Conservation (phyloP, 129 eudicot genomes). For the Lonicera japonica region DNA sequence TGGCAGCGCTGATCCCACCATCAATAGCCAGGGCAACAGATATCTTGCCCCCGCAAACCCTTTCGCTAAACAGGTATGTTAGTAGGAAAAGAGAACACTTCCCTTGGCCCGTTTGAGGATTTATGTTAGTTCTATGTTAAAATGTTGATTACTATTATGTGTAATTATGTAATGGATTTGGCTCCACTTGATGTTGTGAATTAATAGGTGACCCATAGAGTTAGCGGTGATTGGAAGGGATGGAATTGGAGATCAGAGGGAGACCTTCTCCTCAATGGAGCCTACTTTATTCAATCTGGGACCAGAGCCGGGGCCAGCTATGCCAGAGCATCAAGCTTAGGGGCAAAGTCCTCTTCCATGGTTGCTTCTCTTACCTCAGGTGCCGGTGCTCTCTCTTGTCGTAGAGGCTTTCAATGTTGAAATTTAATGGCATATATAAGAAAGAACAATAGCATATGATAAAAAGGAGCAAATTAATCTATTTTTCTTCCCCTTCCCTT, state of each 20-base stretch:
- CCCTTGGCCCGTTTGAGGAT: background rate
- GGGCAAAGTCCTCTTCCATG: conserved; percentile 77
- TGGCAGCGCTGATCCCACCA: conserved; percentile 85
- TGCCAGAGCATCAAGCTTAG: conserved; percentile 84
- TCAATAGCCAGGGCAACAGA: conserved; percentile 92
- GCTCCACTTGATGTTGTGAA: background rate
- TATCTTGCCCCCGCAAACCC: conserved; percentile 68
- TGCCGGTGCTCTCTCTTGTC: conserved; percentile 78
- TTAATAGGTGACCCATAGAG: conserved; percentile 94
- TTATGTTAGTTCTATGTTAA: too few species aligned
- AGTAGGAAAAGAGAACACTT: too few species aligned
- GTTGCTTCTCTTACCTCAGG: conserved; percentile 76
- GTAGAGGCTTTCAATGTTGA: conserved; percentile 56
- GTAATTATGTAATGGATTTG: too few species aligned
- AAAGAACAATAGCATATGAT: conserved; percentile 1
- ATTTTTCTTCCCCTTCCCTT: conserved; percentile 20
- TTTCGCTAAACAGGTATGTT: conserved; percentile 79
- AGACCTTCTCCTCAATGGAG: conserved; percentile 80
- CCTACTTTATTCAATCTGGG: conserved; percentile 78
- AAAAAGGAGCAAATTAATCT: conserved; percentile 16
- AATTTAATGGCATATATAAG: too few species aligned
- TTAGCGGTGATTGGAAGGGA: conserved; percentile 48
- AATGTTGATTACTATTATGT: too few species aligned
- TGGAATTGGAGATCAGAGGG: conserved; percentile 98
- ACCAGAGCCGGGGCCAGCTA: conserved; percentile 74